Base-by-base conservation (phyloP, 1,284 basidiomycete species). In the Sanguinoderma infundibulare region DNA sequence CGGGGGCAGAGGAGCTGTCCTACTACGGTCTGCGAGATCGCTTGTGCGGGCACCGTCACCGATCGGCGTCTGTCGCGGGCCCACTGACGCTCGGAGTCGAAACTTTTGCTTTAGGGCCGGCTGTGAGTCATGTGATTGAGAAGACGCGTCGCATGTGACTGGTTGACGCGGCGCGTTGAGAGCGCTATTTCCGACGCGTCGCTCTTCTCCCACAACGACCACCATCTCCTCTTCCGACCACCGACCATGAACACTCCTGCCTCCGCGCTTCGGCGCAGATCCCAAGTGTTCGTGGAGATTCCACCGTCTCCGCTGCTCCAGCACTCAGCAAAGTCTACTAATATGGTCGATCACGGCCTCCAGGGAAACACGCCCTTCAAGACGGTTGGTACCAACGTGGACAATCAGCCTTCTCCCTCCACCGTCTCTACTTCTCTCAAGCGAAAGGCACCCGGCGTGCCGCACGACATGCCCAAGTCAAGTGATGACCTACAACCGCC, bases 251-350 rank as follows among this genome's bases (percentile, higher is more conserved):
- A 69, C 24, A 67, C 58, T 44, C 70, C 65, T 38, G 52, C 64
- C 55, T 70, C 70, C 60, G 55, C 66, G 60, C 42, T 66, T 12
- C 68, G 73, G 22, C 77, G 79, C 68, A 61, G 74, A n/a, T 78
- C 78, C 32, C 78, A 79, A 65, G 80, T 84, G 26, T 90, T 80
- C 68, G 84, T 91, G 42, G 81, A 87, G 62, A 78, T 91, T 10
- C 86, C 87, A 0, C 70, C 78, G 1, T 83, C 82, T 14, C 80
- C 85, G 0, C 63, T 75, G 73, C n/a, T n/a, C n/a, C n/a, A n/a
- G n/a, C 34, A 53, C 20, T 46, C 61, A 1, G 34, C 57, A 44
- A 60, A 38, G 46, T 60, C 60, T 26, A 24, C 40, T 22, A n/a
- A n/a, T n/a, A 38, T 42, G 28, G 58, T n/a, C 30, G 49, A 62